These are phyloP conservation scores for Boechera divaricarpa DNA, from an alignment of 345 rosid species.

Conservation along the genomic window DNA sequence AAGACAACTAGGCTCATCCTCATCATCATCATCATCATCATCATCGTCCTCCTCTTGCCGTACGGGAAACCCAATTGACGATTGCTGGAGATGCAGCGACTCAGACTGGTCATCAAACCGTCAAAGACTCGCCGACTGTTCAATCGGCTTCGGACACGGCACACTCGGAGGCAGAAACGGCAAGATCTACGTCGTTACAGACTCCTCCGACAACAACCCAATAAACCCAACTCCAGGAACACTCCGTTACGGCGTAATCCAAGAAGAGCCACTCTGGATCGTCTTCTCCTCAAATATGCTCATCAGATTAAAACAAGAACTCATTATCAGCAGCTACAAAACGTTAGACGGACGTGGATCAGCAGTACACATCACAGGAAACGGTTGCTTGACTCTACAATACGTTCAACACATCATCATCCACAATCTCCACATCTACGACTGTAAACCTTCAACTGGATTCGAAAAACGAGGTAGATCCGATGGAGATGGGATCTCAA, in stretches of 20 bases:
- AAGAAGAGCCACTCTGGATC: constrained; percentile 81
- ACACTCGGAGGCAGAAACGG: constrained; percentile 78
- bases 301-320: constrained; percentile 72
- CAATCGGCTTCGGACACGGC: constrained; percentile 70
- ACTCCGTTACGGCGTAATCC: constrained; percentile 76
- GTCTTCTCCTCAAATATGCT: constrained; percentile 65
- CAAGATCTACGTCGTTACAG: constrained; percentile 75
- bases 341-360: constrained; percentile 89
- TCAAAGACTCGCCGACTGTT: constrained; percentile 66
- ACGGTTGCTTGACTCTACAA: constrained; percentile 77
- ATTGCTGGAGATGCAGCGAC: constrained; percentile 71
- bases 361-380: constrained; percentile 65
- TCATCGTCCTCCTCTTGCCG: constrained; percentile 48
- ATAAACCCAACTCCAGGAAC: constrained; percentile 76
- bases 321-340: constrained; percentile 75
- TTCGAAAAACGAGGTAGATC: constrained; percentile 63
- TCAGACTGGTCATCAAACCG: constrained; percentile 65
- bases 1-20: constrained; percentile 40
- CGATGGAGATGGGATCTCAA: constrained; percentile 88
- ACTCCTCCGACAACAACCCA: constrained; percentile 75
- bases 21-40: neutral
- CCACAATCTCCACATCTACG: constrained; percentile 78
- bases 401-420: constrained; percentile 72
- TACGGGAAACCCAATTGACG: constrained; percentile 81
- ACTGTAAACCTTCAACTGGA: constrained; percentile 78